Evolutionary conservation across 163 green algal species (phyloP), one percentile per base, ranked within the genome.

Genomic region (Prototheca wickerhamii): DNA sequence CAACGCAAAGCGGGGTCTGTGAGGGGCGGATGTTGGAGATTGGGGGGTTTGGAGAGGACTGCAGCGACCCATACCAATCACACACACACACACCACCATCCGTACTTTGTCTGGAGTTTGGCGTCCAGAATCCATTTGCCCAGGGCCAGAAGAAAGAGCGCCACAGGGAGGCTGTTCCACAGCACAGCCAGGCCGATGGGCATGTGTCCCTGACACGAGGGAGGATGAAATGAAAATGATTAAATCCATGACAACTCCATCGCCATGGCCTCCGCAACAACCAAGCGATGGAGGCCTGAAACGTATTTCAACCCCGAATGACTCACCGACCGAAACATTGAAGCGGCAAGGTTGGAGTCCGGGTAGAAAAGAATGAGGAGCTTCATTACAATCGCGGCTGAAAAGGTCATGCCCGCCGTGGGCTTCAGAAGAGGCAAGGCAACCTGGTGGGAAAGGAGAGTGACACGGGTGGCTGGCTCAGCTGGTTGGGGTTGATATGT

Each of bases 281-380:
- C n/a, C n/a, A n/a, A n/a, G n/a, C n/a, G n/a, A n/a, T n/a, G n/a
- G n/a, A n/a, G n/a, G n/a, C n/a, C 1, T 65, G 29, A 2, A 58
- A 34, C 49, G 72, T 65, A 28, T 61, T 46, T 65, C 44, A 25
- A 50, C 32, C 20, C 15, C 23, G 25, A 21, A 35, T 10, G 35
- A 12, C 29, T 40, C 18, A 58, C 12, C 23, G 17, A 26, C 17
- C 18, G 34, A 15, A n/a, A 26, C 28, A 63, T 52, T 15, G 23
- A 20, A 4, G 23, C n/a, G n/a, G 34, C 20, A 3, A 28, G 6
- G 7, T n/a, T 17, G 4, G 65, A 63, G 52, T 60, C 70, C 2
- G 71, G 65, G 56, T 69, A 67, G 59, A 68, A 71, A 37, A 78
- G 61, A 17, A 78, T 63, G 12, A 71, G 26, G 12, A 78, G 28